Conservation (phyloP, 495 filamentous ascomycete species). For the Hypoxylon fragiforme region DNA sequence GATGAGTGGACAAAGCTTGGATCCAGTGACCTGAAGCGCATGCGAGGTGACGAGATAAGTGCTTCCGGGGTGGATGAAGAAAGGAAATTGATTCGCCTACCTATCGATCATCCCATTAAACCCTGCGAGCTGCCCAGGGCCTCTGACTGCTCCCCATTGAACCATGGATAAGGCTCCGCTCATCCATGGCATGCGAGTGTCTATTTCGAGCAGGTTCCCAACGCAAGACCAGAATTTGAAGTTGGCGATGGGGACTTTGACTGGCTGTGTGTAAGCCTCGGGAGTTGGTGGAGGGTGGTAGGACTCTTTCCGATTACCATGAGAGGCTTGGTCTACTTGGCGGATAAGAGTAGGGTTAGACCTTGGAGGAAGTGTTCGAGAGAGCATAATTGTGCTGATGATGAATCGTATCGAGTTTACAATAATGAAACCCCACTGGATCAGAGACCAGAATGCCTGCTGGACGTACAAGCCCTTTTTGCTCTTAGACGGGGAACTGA, state of each 20-base stretch:
- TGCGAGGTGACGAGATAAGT: conserved; percentile 45
- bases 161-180: conserved; percentile 68
- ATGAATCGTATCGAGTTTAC: conserved; percentile 67
- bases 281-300: conserved; percentile 8
- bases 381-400: conserved; percentile 51
- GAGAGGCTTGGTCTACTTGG: conserved; percentile 12
- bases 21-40: conserved; percentile 46
- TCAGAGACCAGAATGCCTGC: conserved; percentile 64
- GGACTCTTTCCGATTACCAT: conserved; percentile 11
- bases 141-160: conserved; percentile 69
- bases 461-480: conserved; percentile 44
- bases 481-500: conserved; percentile 29
- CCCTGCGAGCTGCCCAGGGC: conserved; percentile 72
- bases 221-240: conserved; percentile 75
- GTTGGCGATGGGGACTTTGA: conserved; percentile 69
- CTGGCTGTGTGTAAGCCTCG: conserved; percentile 33
- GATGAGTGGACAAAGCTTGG: conserved; percentile 37
- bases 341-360: conserved; percentile 13
- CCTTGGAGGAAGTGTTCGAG: conserved; percentile 54
- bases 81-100: conserved; percentile 61
- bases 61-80: conserved; percentile 17
- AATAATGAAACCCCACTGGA: conserved; percentile 70
- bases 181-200: conserved; percentile 85
- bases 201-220: conserved; percentile 68
- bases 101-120: conserved; percentile 82